Evolutionary conservation across 305 asterid genomes (phyloP).

Genomic region (Fraxinus sp.): DNA sequence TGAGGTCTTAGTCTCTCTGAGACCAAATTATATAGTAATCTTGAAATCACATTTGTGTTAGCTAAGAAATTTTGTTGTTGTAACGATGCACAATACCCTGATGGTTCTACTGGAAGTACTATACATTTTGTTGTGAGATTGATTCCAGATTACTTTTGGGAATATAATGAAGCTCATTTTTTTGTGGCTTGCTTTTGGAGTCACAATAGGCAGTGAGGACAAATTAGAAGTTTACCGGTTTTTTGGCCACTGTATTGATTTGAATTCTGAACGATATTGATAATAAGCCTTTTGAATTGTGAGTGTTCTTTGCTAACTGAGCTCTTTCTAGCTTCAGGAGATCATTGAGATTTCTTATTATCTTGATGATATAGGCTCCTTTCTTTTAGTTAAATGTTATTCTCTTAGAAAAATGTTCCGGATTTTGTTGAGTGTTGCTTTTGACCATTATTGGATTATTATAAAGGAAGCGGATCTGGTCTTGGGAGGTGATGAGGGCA

Average conservation of each 20-base stretch:
- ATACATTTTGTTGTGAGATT: not conserved
- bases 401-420: not conserved
- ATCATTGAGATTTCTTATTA: not conserved
- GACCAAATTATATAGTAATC: not conserved
- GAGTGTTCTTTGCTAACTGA: not conserved
- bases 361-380: not conserved
- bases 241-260: not conserved
- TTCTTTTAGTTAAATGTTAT: not conserved
- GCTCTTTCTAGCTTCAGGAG: not conserved
- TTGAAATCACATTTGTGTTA: not conserved
- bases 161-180: not conserved
- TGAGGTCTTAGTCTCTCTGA: not conserved
- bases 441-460: not conserved
- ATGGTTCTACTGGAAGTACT: not conserved
- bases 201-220: not conserved
- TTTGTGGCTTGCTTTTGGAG: not conserved
- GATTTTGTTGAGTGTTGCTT: not conserved
- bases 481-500: conserved; percentile 97
- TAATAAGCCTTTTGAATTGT: not conserved
- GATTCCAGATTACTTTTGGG: not conserved
- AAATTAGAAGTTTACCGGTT: not conserved
- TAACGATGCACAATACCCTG: not conserved
- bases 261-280: not conserved
- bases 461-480: conserved; percentile 82
- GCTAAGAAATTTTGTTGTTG: not conserved